Base-by-base conservation (phyloP, 2,329 filamentous ascomycete genomes). In the Aspergillus tubingensis region DNA sequence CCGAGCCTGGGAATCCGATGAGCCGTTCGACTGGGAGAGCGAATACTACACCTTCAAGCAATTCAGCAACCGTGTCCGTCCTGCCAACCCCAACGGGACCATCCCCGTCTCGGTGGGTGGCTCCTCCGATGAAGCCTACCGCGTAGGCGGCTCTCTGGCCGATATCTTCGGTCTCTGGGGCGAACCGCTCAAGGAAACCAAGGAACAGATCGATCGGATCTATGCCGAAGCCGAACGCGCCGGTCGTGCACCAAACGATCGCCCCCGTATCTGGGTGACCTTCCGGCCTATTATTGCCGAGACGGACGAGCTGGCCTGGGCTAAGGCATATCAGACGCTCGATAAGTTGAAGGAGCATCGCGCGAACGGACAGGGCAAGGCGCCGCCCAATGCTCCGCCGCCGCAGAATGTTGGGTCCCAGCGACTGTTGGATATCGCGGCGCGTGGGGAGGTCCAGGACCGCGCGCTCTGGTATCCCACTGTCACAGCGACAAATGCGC, bases 91-190 rank as follows among this genome's bases (percentile, higher is more conserved):
- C 5, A 82, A 85, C 54, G 81, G 81, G 3, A 77, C 75, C 23
- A 86, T 87, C 51, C 82, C 83, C 1, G 80, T 87, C 2, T 86
- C 84, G 0, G 84, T 87, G 0, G 85, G 85, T 8, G 85, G 85
- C 0, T 86, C 83, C 0, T 86, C 84, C 0, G 79, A 82, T 17
- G 84, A 83, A 4, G 85, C 85, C 0, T 87, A 87, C 71, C 82
- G 85, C 21, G 77, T 86, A 41, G 85, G 85, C 23, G 85, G 85
- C 27, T 75, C 80, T 0, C 77, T 86, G 2, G 85, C 81, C 27
- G 85, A 88, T 63, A 88, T 88, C 66, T 87, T 87, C 62, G 85
- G 85, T 0, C 80, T 88, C 3, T 88, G 85, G 85, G 85, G 85
- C 10, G 85, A 88, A 67, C 85, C 85, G 1, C 75, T 87, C 2